Base-by-base conservation (phyloP, 495 filamentous ascomycete genomes). In the Opeltia flavorubescens region DNA sequence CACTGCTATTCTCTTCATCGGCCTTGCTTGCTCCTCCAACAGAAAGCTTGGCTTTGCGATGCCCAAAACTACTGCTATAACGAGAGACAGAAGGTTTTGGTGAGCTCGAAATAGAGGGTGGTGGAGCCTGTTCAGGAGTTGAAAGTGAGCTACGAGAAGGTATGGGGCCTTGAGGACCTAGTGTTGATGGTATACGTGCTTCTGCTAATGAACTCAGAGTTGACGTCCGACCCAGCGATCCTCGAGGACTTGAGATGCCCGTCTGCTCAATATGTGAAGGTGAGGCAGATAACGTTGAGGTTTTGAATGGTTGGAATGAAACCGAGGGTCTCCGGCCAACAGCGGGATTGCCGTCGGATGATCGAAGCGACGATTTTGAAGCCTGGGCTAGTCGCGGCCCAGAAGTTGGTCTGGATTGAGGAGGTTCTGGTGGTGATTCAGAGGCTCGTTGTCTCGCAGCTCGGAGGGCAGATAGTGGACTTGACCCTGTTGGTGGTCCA, bases 301-400 rank as follows among this genome's bases (percentile, higher is more conserved):
- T 86, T 65, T 96, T 98, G 65, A 98, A 98, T 1, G 89, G 83
- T 57, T 88, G 84, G 58, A 95, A 94, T 2, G 89, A 94, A 13
- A 94, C 75, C 0, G 89, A 96, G 8, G 85, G 76, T n/a, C 89
- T 79, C 51, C 84, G 71, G 40, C 74, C 65, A 23, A 74, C 62
- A 50, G 55, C 78, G 55, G 62, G 68, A 44, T 47, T 68, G 30
- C 72, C 69, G 49, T 80, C 78, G 38, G 62, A 58, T 26, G 73
- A 71, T 20, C 72, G 68, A 35, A 76, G 62, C 43, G 77, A 80
- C 41, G 78, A 70, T 41, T 78, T 76, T 20, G 79, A 79, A 20
- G 68, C 66, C 44, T 78, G 71, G 13, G 72, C 65, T 23, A 74
- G 71, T 42, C 76, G 72, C n/a, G 72, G 54, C 4, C 81, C 74